These are phyloP conservation scores for Mortierella claussenii DNA, from an alignment of 192 early-diverging fungal genomes.

Conservation along the genomic window DNA sequence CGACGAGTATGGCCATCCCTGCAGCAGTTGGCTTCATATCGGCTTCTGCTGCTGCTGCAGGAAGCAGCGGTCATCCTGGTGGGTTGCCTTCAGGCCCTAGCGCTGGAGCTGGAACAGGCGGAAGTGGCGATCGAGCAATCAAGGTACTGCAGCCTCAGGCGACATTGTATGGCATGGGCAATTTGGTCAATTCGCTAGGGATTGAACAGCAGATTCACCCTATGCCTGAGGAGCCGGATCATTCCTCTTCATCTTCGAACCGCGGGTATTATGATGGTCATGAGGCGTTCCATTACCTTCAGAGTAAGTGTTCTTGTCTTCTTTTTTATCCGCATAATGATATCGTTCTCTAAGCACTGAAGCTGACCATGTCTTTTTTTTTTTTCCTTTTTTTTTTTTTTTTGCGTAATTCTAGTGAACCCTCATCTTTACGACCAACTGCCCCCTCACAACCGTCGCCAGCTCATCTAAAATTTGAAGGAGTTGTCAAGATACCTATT, in stretches of 20 bases:
- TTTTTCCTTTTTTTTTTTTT: no score
- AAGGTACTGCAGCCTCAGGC: conserved; percentile 35
- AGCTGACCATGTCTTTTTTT: no score
- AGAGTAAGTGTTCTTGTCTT: conserved; percentile 27
- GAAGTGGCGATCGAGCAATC: conserved; percentile 6
- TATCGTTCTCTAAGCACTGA: background rate
- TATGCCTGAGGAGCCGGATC: background rate
- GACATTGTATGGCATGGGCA: conserved; percentile 45
- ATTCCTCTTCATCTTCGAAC: background rate
- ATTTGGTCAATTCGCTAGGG: conserved; percentile 33
- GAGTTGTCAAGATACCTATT: no score
- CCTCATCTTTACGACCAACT: conserved; percentile 34
- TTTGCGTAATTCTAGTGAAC: conserved; percentile 38
- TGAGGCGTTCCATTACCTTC: conserved; percentile 21
- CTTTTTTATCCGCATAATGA: background rate
- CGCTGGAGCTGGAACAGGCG: background rate
- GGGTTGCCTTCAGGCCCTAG: background rate
- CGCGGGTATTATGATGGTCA: conserved; percentile 11
- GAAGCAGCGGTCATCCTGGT: background rate
- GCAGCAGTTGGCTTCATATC: conserved; percentile 12
- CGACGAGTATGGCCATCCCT: background rate
- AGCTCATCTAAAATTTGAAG: conserved; percentile 24
- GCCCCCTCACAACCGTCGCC: conserved; percentile 36
- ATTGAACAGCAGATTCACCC: conserved; percentile 41
- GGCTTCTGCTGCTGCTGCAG: background rate